These are phyloP conservation scores for Exserohilum rostratum DNA, from an alignment of 2,329 filamentous ascomycete species.

Conservation along the genomic window DNA sequence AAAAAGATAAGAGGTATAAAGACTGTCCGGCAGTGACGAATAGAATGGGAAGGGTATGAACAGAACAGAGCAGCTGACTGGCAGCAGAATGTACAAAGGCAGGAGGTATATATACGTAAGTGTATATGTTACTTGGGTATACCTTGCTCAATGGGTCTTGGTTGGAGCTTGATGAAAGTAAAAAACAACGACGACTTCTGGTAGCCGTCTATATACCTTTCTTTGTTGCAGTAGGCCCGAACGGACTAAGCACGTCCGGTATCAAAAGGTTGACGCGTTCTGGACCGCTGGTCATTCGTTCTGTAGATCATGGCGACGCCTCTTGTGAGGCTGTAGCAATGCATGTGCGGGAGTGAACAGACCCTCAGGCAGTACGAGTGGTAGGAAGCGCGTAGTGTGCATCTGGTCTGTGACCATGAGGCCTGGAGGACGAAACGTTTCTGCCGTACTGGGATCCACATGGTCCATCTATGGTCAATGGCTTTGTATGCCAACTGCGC, in stretches of 20 bases:
- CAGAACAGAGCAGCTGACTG: conserved; percentile 27
- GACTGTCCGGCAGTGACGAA: conserved; percentile 36
- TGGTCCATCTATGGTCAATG: neutral
- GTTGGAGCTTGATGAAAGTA: conserved; percentile 2
- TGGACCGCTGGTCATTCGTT: neutral
- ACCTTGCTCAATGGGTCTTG: conserved; percentile 15
- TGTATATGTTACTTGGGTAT: conserved; percentile 12
- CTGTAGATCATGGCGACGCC: neutral
- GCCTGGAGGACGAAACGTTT: conserved; percentile 31
- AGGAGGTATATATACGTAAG: neutral
- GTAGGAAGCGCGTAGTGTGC: conserved; percentile 24
- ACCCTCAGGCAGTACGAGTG: conserved; percentile 28
- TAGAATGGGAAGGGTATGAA: conserved; percentile 12
- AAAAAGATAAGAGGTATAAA: conserved; percentile 6
- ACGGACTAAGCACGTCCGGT: conserved; percentile 6
- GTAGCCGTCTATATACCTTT: conserved; percentile 15
- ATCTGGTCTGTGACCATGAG: conserved; percentile 28
- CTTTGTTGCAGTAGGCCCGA: conserved; percentile 1
- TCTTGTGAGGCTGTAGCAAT: conserved; percentile 16
- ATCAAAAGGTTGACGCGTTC: conserved; percentile 16
- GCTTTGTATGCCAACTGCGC: neutral
- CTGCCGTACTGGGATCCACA: conserved; percentile 16
- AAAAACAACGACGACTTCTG: neutral
- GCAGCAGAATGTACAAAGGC: conserved; percentile 28
- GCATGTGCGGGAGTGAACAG: conserved; percentile 13